Conservation (phyloP, 2,329 filamentous ascomycete genomes). For the Aspergillus caelatus region DNA sequence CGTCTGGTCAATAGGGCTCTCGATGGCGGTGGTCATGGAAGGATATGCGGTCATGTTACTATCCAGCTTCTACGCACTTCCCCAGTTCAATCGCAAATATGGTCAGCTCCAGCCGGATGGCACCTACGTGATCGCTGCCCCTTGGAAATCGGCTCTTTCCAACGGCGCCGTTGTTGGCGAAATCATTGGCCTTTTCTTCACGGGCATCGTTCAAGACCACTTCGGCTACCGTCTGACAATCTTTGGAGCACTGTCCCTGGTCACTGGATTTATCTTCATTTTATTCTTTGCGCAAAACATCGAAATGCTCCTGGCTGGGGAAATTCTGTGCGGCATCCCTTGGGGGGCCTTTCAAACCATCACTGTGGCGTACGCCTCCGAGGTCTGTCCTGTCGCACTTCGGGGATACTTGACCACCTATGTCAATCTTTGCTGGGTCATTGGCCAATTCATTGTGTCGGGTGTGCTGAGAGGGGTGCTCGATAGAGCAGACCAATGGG, state of each 20-base stretch:
- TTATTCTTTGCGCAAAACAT: constrained; percentile 45
- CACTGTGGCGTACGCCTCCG: constrained; percentile 21
- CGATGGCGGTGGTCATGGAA: constrained; percentile 32
- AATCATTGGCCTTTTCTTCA: constrained; percentile 25
- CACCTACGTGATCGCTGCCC: constrained; percentile 24
- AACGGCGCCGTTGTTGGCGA: constrained; percentile 12
- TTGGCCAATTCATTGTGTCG: constrained; percentile 41
- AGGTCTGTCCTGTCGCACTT: constrained; percentile 33
- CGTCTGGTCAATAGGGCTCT: constrained; percentile 26
- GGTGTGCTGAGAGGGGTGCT: constrained; percentile 40
- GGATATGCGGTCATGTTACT: constrained; percentile 26
- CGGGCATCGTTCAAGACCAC: constrained; percentile 24
- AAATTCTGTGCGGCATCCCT: constrained; percentile 45
- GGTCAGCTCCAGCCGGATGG: constrained; percentile 19
- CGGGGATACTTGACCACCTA: neutral
- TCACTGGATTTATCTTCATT: constrained; percentile 38
- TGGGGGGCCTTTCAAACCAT: constrained; percentile 41
- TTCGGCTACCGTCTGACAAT: constrained; percentile 34
- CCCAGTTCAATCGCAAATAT: constrained; percentile 28
- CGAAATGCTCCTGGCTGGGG: constrained; percentile 36
- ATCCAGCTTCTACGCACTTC: constrained; percentile 24
- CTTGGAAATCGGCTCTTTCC: constrained; percentile 31
- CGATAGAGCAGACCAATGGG: constrained; percentile 32
- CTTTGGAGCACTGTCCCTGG: neutral
- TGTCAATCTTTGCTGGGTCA: neutral